Evolutionary conservation across 225 moss, liverwort and hornwort species (phyloP).

Genomic region (Asterella californica): DNA sequence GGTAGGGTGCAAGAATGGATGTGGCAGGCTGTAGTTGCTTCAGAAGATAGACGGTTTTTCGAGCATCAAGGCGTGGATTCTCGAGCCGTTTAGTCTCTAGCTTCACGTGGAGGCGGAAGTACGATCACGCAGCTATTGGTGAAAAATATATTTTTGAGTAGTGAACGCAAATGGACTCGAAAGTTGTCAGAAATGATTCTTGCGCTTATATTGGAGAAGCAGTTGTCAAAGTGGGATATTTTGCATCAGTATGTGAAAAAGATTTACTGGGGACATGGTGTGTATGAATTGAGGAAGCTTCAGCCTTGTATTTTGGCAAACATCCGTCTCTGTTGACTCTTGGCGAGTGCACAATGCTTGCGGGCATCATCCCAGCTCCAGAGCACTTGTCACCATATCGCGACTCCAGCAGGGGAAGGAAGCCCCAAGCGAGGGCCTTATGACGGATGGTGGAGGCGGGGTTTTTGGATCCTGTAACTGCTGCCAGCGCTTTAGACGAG

Average conservation of each 20-base stretch:
- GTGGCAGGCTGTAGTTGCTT: conserved; percentile 98
- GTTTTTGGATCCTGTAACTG: conserved; percentile 74
- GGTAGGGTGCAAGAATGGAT: conserved; percentile 47
- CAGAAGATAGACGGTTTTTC: conserved; percentile 95
- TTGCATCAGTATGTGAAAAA: conserved; percentile 83
- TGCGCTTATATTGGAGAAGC: conserved; percentile 75
- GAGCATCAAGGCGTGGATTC: conserved; percentile 92
- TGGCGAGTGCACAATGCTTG: conserved; percentile 98
- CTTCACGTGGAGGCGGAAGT: conserved; percentile 86
- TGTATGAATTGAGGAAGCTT: conserved; percentile 89
- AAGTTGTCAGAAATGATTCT: conserved; percentile 89
- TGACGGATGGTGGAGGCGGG: conserved; percentile 98
- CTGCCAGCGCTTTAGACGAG: conserved; percentile 63
- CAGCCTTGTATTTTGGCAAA: conserved; percentile 95
- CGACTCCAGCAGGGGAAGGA: conserved; percentile 93
- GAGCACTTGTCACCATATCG: conserved; percentile 88
- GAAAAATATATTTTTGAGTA: conserved; percentile 74
- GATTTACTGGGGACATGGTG: conserved; percentile 99
- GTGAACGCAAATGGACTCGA: conserved; percentile 88
- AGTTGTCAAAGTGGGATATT: conserved; percentile 96
- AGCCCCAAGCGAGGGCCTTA: conserved; percentile 80
- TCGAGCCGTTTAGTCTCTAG: conserved; percentile 61
- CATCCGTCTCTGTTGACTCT: conserved; percentile 79
- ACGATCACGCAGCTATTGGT: conserved; percentile 97
- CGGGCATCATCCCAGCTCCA: conserved; percentile 97